Base-by-base conservation (phyloP, 352 stramenopile genomes). In the Globisporangium solare region DNA sequence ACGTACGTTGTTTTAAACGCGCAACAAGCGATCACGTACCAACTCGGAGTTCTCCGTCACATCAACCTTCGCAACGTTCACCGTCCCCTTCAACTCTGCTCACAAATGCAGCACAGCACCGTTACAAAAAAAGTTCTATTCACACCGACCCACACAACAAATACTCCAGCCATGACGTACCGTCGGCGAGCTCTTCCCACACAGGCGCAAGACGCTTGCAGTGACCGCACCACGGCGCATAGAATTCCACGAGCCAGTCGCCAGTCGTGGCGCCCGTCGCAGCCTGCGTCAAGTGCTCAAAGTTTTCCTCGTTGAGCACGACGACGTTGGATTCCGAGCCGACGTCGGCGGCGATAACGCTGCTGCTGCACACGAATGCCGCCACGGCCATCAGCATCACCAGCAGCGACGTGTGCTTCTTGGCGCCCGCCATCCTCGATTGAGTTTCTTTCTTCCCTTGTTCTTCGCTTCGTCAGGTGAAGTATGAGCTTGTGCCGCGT, bases 1-100 rank as follows among this genome's bases (percentile, higher is more conserved):
- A 14, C 27, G 10, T 35, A 35, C 24, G n/a, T n/a, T n/a, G 6
- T 52, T 17, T 35, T 11, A 6, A 35, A 35, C 27, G 27, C 27
- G 10, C 27, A 35, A 35, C 10, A 35, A 35, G 27, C 5, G 27
- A 6, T 8, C 27, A 57, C 60, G 39, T 42, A 76, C 64, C 51
- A 96, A 54, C 6, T 79, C 71, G 13, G 71, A 63, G 66, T 97
- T 86, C 35, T 65, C 77, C 42, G 79, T 93, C 46, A 86, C 80
- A 57, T 97, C 86, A 54, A 97, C 86, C 64, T 97, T 95, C 40
- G 84, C 91, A 20, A 97, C 85, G 61, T 97, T 97, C 53, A 96
- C 74, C 21, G 80, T 55, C 6, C 86, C 88, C 59, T 92, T 82
- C 17, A 98, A 68, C 31, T 93, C 86, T 68, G 64, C 53, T 35